phyloP scores from a whole-genome alignment of 2,329 filamentous ascomycete species.

The Trichoderma semiorbis region DNA sequence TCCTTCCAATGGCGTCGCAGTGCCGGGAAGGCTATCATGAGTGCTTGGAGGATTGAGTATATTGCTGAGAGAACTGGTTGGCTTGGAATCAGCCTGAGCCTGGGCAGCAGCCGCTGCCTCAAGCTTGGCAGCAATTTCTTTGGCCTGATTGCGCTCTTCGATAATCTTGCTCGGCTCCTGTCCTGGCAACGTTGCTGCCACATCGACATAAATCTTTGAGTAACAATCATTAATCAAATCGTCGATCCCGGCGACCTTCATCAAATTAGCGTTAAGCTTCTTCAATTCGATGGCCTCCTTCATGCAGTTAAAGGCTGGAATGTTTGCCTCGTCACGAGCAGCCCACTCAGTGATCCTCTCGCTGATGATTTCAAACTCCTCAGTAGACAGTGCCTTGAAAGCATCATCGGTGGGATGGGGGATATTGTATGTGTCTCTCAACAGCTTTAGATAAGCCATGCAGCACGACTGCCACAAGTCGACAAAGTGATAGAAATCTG shows the following conservation, averaged over 20 bases:
- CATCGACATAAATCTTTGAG: constrained; percentile 66
- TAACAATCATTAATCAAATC: constrained; percentile 93
- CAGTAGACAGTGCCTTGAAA: constrained; percentile 51
- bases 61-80: constrained; percentile 37
- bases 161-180: constrained; percentile 45
- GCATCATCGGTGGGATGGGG: constrained; percentile 48
- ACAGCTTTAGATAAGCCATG: constrained; percentile 49
- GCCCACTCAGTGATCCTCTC: constrained; percentile 56
- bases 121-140: constrained; percentile 39
- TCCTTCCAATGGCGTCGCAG: constrained; percentile 35
- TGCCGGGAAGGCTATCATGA: constrained; percentile 35
- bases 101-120: constrained; percentile 26
- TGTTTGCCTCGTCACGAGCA: constrained; percentile 34
- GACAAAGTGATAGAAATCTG: constrained; percentile 65
- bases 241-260: constrained; percentile 82
- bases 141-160: constrained; percentile 43
- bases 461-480: constrained; percentile 59
- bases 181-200: constrained; percentile 58
- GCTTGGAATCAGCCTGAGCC: constrained; percentile 27
- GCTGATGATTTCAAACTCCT: constrained; percentile 57
- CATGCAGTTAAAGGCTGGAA: constrained; percentile 50
- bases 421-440: constrained; percentile 49
- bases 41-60: constrained; percentile 43
- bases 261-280: constrained; percentile 78
- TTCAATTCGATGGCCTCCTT: constrained; percentile 58